Evolutionary conservation across 306 rosid species (phyloP).

Genomic region (Dryas octopetala): DNA sequence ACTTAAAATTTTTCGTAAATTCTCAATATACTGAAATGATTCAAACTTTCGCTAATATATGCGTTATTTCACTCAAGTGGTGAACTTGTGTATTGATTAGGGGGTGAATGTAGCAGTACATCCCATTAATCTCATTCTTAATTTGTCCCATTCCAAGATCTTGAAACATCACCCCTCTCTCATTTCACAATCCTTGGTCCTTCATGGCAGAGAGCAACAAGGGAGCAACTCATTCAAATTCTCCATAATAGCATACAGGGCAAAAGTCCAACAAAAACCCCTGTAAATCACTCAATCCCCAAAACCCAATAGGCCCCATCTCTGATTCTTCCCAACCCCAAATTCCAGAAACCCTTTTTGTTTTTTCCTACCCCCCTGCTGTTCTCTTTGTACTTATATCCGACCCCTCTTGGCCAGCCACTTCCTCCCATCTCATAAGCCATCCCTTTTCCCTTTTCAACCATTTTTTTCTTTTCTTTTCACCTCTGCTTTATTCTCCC

Average conservation of each 20-base stretch:
- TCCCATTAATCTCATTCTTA: conserved; percentile 8
- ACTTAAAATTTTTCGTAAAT: too few species aligned
- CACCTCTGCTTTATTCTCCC: conserved; percentile 13
- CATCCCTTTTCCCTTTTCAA: not conserved
- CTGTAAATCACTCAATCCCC: conserved; percentile 24
- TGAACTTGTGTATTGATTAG: not conserved
- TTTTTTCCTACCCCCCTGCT: conserved; percentile 27
- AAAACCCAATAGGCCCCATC: conserved; percentile 47
- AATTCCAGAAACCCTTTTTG: conserved; percentile 45
- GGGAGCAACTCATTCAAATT: conserved; percentile 17
- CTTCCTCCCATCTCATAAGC: conserved; percentile 30
- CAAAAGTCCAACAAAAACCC: conserved; percentile 16
- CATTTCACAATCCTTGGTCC: conserved; percentile 36
- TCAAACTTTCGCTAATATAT: too few species aligned
- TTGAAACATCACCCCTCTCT: conserved; percentile 25
- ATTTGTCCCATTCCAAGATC: conserved; percentile 34
- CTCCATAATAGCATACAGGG: conserved; percentile 27
- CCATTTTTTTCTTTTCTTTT: not conserved
- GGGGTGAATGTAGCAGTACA: not conserved
- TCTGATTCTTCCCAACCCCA: conserved; percentile 40
- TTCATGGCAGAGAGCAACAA: conserved; percentile 2
- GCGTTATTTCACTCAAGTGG: too few species aligned
- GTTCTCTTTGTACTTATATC: conserved; percentile 47
- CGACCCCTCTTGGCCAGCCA: conserved; percentile 39
- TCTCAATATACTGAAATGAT: too few species aligned